These are phyloP conservation scores for Candida adriatica DNA, from an alignment of 805 yeast species.

Conservation along the genomic window DNA sequence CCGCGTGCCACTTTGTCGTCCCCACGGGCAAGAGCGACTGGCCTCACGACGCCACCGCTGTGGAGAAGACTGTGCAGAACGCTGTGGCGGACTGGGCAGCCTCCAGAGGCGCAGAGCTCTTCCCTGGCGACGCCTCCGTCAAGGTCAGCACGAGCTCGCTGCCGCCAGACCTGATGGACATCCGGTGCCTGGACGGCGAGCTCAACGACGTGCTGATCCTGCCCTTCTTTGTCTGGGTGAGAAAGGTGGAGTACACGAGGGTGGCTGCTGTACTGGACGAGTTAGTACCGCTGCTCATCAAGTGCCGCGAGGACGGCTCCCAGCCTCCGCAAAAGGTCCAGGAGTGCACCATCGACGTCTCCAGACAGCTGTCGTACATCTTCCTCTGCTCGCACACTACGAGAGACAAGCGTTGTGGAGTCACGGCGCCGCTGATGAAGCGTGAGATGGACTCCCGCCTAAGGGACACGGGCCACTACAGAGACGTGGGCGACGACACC, in stretches of 20 bases:
- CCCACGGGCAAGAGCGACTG: conserved; percentile 86
- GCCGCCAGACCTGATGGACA: conserved; percentile 38
- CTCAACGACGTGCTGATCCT: conserved; percentile 58
- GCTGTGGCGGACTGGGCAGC: conserved; percentile 34
- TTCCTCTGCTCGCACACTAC: conserved; percentile 85
- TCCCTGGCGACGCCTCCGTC: conserved; percentile 25
- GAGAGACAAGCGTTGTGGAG: conserved; percentile 89
- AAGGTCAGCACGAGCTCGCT: conserved; percentile 52
- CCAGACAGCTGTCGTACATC: conserved; percentile 40
- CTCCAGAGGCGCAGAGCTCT: conserved; percentile 3
- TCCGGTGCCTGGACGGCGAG: conserved; percentile 34
- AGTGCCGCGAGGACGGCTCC: conserved; percentile 17
- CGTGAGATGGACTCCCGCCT: conserved; percentile 69
- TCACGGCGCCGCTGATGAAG: conserved; percentile 87
- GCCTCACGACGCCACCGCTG: conserved; percentile 64
- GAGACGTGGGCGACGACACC: conserved; percentile 73
- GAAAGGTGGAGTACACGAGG: conserved; percentile 37
- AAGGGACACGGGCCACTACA: conserved; percentile 59
- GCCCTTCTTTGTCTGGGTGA: conserved; percentile 71
- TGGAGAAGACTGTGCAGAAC: conserved; percentile 38
- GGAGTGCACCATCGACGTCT: conserved; percentile 29
- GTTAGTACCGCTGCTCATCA: conserved; percentile 36
- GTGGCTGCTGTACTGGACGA: conserved; percentile 38
- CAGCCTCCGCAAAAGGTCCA: conserved; percentile 16
- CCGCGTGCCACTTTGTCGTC: conserved; percentile 65